Conservation (phyloP, 495 filamentous ascomycete species). For the Cairneyella variabilis region DNA sequence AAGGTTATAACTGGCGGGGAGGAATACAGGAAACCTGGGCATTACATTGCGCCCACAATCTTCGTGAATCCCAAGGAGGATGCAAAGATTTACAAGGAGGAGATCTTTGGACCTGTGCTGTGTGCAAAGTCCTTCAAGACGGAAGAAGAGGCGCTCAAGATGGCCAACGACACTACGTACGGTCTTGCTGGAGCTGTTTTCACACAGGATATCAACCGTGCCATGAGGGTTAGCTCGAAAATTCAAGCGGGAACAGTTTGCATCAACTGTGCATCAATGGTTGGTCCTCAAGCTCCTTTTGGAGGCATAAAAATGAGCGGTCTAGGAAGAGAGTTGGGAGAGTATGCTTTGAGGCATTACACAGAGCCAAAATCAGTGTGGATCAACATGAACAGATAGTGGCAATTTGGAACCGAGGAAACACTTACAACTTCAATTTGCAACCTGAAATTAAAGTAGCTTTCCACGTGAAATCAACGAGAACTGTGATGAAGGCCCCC, state of each 20-base stretch:
- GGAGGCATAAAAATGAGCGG: conserved; percentile 18
- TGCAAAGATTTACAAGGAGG: conserved; percentile 45
- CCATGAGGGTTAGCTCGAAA: conserved; percentile 67
- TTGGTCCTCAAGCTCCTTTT: conserved; percentile 7
- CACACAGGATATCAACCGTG: conserved; percentile 69
- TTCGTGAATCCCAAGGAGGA: conserved; percentile 32
- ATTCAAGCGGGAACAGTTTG: conserved; percentile 80
- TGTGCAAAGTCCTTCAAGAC: conserved; percentile 45
- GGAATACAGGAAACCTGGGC: conserved; percentile 21
- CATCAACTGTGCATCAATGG: conserved; percentile 57
- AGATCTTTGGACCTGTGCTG: conserved; percentile 54
- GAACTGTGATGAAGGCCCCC: too few species aligned
- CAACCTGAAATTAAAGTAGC: too few species aligned
- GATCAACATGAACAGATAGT: too few species aligned
- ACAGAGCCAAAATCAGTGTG: too few species aligned
- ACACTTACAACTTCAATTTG: too few species aligned
- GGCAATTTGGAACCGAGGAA: too few species aligned
- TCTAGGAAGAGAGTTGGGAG: conserved; percentile 7
- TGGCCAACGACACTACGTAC: conserved; percentile 77
- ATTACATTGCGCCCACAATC: conserved; percentile 42
- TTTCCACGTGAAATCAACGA: too few species aligned
- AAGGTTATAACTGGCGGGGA: conserved; percentile 1
- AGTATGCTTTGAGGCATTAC: conserved; percentile 5
- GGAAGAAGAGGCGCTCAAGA: conserved; percentile 64
- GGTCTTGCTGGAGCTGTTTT: conserved; percentile 70